Base-by-base conservation (phyloP, 2,329 filamentous ascomycete species). In the Sclerotinia glacialis region DNA sequence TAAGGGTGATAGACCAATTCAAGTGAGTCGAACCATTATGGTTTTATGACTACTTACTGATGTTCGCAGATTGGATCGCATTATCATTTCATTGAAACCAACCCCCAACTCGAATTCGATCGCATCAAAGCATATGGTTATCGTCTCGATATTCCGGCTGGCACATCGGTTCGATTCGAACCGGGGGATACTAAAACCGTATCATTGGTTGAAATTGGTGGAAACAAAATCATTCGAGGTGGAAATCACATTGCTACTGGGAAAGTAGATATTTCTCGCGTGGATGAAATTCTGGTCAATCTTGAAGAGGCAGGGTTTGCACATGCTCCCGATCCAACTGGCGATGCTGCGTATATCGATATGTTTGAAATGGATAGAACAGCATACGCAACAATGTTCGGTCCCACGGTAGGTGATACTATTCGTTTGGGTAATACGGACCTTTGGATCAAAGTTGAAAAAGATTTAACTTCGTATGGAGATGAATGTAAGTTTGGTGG, bases 401-500 rank as follows among this genome's bases (percentile, higher is more conserved):
- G 94, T 2, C 93, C 94, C 7, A 97, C 94, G 0, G 91, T 89
- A 1, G 94, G 93, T 4, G 94, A 98, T 78, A 76, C 88, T n/a
- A 86, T 98, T 46, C 83, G 91, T 34, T 80, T 98, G 23, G 93
- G 92, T 0, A 84, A 86, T 69, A 98, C 93, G 3, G 89, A 96
- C 76, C 82, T 98, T 12, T 97, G 93, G 93, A 83, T 98, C 74
- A 86, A 88, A 77, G 91, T 98, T 7, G 94, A 98, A 79, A 89
- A 88, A 69, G 94, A 98, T 75, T 80, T 89, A 73, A 94, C 93
- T 0, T 81, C 82, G 5, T 96, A 96, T 76, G 94, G 94, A 11
- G 94, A 98, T 70, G 94, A 98, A 80, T 97, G 93, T 77, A 90
- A 93, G 71, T 98, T 98, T 78, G 94, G 94, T 21, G 94, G 94